Evolutionary conservation across 768 basidiomycete genomes (phyloP).

Genomic region (Suillus subalutaceus): DNA sequence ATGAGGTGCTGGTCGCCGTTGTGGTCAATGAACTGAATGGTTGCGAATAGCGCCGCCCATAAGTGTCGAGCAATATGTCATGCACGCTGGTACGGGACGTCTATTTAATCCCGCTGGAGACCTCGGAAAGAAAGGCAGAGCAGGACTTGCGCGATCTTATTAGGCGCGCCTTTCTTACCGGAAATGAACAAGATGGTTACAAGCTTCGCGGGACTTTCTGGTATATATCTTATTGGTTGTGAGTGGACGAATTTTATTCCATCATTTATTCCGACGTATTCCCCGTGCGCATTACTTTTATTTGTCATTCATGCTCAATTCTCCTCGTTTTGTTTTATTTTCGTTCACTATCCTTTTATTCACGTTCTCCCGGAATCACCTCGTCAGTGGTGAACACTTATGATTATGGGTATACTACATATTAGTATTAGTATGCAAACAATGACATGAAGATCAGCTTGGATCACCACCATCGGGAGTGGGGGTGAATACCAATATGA

Average conservation of each 20-base stretch:
- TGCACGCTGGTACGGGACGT: background rate
- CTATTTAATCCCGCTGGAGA: no score
- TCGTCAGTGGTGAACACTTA: background rate
- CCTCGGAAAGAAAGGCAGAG: background rate
- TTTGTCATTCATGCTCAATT: background rate
- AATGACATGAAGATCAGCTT: background rate
- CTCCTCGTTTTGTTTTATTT: background rate
- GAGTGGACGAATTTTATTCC: background rate
- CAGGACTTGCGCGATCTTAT: no score
- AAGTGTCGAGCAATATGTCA: background rate
- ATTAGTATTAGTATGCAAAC: background rate
- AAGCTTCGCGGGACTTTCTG: no score
- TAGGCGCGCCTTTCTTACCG: no score
- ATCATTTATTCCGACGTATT: background rate
- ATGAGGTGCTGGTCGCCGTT: conserved; percentile 20
- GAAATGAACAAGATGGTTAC: no score
- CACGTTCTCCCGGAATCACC: background rate
- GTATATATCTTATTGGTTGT: background rate
- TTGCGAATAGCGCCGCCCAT: conserved; percentile 11
- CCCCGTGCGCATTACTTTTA: background rate
- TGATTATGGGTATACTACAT: background rate
- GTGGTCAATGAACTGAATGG: conserved; percentile 15
- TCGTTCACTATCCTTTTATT: background rate
- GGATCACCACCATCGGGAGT: background rate
- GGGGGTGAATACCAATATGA: background rate